These are phyloP conservation scores for Penicillium steckii DNA, from an alignment of 495 filamentous ascomycete genomes.

Conservation along the genomic window DNA sequence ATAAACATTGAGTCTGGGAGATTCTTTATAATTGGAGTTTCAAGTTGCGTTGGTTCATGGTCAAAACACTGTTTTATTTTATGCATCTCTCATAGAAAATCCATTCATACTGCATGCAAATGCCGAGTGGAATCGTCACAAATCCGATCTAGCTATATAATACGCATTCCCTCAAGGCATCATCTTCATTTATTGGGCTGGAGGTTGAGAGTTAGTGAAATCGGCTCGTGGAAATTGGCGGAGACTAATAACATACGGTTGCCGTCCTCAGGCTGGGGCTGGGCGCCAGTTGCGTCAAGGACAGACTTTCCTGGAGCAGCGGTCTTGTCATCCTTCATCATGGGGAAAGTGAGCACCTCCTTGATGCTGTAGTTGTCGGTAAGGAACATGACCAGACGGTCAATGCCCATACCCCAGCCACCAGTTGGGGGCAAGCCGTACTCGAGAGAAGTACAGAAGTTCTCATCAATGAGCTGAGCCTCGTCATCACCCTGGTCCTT, in stretches of 20 bases:
- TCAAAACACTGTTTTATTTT: neutral
- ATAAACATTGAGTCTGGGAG: no score
- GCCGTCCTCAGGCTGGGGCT: conserved; percentile 65
- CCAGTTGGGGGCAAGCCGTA: conserved; percentile 90
- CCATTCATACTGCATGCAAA: conserved; percentile 9
- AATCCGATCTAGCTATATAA: neutral
- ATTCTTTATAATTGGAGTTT: neutral
- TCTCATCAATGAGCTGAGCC: conserved; percentile 93
- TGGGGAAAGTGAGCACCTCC: conserved; percentile 92
- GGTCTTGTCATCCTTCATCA: conserved; percentile 71
- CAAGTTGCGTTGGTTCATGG: neutral
- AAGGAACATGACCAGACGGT: conserved; percentile 95
- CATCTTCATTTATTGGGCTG: conserved; percentile 38
- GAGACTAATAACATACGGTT: conserved; percentile 56
- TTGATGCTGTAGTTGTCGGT: conserved; percentile 95
- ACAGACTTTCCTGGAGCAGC: conserved; percentile 51
- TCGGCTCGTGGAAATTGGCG: conserved; percentile 27
- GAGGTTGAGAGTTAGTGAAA: conserved; percentile 29
- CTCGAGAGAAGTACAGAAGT: conserved; percentile 81
- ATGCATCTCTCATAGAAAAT: conserved; percentile 14
- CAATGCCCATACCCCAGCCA: conserved; percentile 97
- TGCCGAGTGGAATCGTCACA: neutral
- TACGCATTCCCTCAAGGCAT: conserved; percentile 1
- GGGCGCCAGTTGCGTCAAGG: conserved; percentile 63
- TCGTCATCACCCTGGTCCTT: conserved; percentile 97